Evolutionary conservation across 768 basidiomycete genomes (phyloP), one percentile per base, ranked within the genome.

Genomic region (Calocybe gangraenosa): DNA sequence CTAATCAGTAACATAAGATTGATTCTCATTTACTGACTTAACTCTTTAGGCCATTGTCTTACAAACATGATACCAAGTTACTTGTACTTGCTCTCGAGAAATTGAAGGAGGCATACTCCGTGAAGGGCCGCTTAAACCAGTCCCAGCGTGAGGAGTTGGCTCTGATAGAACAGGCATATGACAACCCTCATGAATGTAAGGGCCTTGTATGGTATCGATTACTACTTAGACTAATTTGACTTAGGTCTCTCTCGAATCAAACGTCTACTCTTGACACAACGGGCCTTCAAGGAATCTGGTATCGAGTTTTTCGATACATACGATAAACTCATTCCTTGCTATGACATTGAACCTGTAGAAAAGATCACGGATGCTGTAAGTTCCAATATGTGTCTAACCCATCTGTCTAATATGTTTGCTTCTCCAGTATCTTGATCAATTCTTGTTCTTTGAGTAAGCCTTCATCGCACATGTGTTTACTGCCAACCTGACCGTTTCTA

Each of bases 261-360:
- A 74, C 88, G 96, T 56, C 73, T 99, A 11, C 74, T 99, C 11
- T 74, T 99, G 34, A 99, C 96, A 0, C 96, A 99, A 64, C 88
- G 96, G 37, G 92, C 94, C 1, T 99, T 99, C 81, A 98, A 98
- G 70, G 96, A 99, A 63, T 71, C 93, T 18, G 96, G 96, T 8
- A 96, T 99, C 50, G 90, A 92, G 65, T 94, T 93, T 67, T 95
- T 93, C 65, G 93, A 96, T 57, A 96, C 93, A 0, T 95, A 98
- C 58, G 93, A 97, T 74, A 97, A 95, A 65, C 79, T 98, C 57
- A 97, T 98, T 57, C 93, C 94, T 19, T 97, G 93, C 61, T 98
- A 99, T 62, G 95, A 98, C 58, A 98, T 99, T 51, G 96, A 99
- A 63, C 96, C 96, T 0, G 92, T 99, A 13, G 96, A 99, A 74